Base-by-base conservation (phyloP, 2,329 filamentous ascomycete species). In the Neocucurbitaria cava region DNA sequence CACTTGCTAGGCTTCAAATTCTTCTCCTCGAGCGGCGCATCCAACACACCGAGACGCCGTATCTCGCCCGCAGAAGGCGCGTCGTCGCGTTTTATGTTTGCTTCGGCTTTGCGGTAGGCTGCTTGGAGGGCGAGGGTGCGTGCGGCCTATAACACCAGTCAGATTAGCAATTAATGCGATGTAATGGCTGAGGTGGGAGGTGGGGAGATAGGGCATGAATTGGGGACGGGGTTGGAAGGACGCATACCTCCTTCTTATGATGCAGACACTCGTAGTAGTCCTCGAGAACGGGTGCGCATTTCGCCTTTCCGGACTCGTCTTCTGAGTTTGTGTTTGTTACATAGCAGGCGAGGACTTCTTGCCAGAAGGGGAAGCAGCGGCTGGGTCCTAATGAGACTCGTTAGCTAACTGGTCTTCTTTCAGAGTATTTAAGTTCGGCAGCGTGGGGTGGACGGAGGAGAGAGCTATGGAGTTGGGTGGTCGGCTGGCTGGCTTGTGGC, bases 251-350 rank as follows among this genome's bases (percentile, higher is more conserved):
- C 83, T 99, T 99, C 84, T 90, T 92, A 84, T 99, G 95, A 78
- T 99, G 95, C 74, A 99, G 81, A 79, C 96, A 99, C 82, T 99
- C 95, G 77, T 97, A 96, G 83, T 99, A 99, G 77, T 99, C 95
- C 77, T 99, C 95, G 64, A 98, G 83, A 4, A 87, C 85, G 15
- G 90, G 89, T 17, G 84, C 81, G 77, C 96, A 99, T 81, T 96
- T 96, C 78, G 88, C 89, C 82, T 93, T 95, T 66, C 91, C 91
- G 15, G 87, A 86, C 65, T 87, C 83, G 72, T 93, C 89, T 51
- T 94, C 90, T 62, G 89, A 82, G 63, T 84, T 85, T 51, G 92
- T 92, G 82, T 98, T 98, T 75, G 96, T 88, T 58, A 97, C 92
- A 78, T 99, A 99, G 87, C 95, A 99, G 71, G 92, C 92, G 76